A percentile compares a stretch with the other conserved stretches of the same genome.
Conservation (phyloP, 768 basidiomycete genomes). For the Termitomyces sp. region DNA sequence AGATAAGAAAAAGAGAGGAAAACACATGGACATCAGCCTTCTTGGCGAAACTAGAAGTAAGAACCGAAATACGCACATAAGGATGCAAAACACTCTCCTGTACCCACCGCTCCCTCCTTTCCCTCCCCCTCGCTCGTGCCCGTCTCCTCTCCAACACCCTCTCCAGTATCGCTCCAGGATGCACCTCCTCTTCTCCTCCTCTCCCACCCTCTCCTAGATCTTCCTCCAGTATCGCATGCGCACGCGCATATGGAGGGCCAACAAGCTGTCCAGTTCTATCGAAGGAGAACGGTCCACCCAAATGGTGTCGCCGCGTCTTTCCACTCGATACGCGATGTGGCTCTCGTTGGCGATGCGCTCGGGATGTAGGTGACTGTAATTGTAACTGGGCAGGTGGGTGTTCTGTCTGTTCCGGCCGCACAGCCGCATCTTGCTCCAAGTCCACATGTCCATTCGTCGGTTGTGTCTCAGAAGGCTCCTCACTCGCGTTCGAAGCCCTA, state of each 20-base stretch:
- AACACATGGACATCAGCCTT: background rate
- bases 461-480: background rate
- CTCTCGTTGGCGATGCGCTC: background rate
- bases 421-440: background rate
- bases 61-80: conserved; percentile 8
- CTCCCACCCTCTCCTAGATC: background rate
- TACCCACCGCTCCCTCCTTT: background rate
- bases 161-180: background rate
- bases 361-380: background rate
- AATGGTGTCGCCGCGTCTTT: conserved; percentile 20
- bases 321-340: background rate
- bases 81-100: conserved; percentile 11
- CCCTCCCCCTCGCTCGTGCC: background rate
- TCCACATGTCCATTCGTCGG: background rate
- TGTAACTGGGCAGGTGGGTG: background rate
- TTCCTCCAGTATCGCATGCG: background rate
- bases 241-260: conserved; percentile 8
- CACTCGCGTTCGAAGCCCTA: background rate
- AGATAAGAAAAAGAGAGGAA: background rate
- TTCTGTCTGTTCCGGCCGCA: background rate
- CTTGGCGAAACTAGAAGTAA: background rate
- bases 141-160: conserved; percentile 1
- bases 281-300: conserved; percentile 25
- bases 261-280: conserved; percentile 14
- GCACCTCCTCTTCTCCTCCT: background rate